Evolutionary conservation across 495 filamentous ascomycete species (phyloP), one percentile per base, ranked within the genome.

Genomic region (Aspergillus indologenus): DNA sequence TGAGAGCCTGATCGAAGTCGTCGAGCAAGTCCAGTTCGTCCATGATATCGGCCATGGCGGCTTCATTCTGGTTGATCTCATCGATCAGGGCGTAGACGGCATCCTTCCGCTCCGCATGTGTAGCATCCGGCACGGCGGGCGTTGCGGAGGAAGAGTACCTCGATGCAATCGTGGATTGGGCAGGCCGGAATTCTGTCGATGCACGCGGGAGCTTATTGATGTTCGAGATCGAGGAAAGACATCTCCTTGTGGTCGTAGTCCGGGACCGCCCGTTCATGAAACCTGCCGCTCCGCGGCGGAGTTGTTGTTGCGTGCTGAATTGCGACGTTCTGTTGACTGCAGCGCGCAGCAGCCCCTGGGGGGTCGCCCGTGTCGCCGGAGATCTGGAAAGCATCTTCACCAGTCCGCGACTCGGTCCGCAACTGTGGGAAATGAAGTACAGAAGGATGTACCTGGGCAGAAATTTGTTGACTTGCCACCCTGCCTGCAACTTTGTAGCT

Each of bases 1-100:
- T 66, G 12, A 71, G 53, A 44, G 63, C 42, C 17, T 61, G 58
- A 14, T 60, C 48, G 11, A 65, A 31, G 5, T 70, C 71, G 20
- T 73, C 69, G n/a, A 69, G 53, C 6, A 70, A 46, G 18, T 71
- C 64, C 31, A 78, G 21, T 5, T 76, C 73, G 12, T 77, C 68
- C 58, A 78, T 64, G 6, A 77, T 43, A 22, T 69, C 63, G 3
- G 62, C 66, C 47, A 79, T 66, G 31, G 67, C 64, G 17, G 64
- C 68, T 31, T 77, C 75, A 52, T 71, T 73, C 14, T 69, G 49
- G 42, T 69, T 64, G 59, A 79, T 76, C 45, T 64, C 65, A 52
- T 79, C 74, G 44, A 79, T 72, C 53, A 78, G 45, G 17, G 53
- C 60, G 54, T 72, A 75, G 58, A 79, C 66, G 8, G 56, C 58